Conservation (phyloP, 2,329 filamentous ascomycete genomes). For the Arthroderma sp. region DNA sequence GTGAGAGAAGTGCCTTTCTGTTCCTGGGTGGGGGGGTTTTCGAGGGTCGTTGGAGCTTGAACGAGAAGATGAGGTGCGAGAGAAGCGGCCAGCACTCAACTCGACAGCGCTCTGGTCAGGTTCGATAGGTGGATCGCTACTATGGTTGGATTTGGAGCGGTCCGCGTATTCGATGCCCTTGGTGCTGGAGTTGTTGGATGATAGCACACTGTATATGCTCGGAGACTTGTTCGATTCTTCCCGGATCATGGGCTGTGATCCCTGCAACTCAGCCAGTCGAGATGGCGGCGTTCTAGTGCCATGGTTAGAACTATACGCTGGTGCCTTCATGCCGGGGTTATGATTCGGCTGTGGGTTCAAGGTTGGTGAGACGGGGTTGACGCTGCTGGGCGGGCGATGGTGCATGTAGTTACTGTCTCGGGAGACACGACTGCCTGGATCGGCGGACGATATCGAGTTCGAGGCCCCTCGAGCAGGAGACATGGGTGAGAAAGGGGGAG, state of each 20-base stretch:
- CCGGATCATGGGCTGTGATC: not conserved
- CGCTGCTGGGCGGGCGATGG: not conserved
- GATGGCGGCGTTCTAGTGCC: not conserved
- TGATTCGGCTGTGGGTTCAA: not conserved
- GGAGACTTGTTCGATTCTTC: not conserved
- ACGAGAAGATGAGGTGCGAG: not conserved
- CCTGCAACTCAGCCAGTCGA: not conserved
- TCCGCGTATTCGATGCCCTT: not conserved
- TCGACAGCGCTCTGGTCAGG: not conserved
- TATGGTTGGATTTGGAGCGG: not conserved
- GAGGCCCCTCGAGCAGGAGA: not conserved
- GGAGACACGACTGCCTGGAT: not conserved
- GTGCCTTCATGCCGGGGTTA: not conserved
- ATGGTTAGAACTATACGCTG: not conserved
- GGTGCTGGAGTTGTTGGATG: conserved; percentile 2
- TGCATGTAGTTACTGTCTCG: not conserved
- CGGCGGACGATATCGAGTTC: not conserved
- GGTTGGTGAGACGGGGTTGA: not conserved
- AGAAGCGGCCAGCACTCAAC: not conserved
- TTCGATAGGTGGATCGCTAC: not conserved
- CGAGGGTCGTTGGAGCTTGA: not conserved
- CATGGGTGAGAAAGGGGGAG: not conserved
- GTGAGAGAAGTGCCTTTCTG: not conserved
- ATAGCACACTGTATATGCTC: conserved; percentile 1
- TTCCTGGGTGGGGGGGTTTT: not conserved